Percentiles rank a stretch among this genome's conserved stretches.
Evolutionary conservation across 257 asterid genomes (phyloP).

Genomic region (Rubia yunnanensis): DNA sequence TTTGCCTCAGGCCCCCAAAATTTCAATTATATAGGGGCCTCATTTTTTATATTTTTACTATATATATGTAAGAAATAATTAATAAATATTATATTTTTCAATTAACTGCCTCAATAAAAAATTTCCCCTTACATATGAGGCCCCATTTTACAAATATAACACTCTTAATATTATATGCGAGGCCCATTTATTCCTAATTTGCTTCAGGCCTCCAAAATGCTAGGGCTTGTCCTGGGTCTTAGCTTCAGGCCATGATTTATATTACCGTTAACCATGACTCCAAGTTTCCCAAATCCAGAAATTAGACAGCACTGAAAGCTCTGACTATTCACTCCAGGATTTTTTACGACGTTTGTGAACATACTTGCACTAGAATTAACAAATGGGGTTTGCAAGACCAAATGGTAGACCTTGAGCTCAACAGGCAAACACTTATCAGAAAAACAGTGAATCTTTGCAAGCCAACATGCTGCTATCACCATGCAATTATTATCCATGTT

Average conservation of each 20-base stretch:
- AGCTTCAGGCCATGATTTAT: not conserved
- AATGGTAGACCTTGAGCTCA: not conserved
- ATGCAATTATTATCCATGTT: not conserved
- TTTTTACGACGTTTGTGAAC: not conserved
- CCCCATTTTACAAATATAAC: too few relatives aligned
- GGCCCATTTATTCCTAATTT: too few relatives aligned
- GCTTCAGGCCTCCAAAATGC: too few relatives aligned
- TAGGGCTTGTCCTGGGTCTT: too few relatives aligned
- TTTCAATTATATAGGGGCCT: too few relatives aligned
- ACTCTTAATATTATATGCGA: too few relatives aligned
- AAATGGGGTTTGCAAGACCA: not conserved
- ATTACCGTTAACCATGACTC: not conserved
- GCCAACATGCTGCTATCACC: not conserved
- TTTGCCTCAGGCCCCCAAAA: too few relatives aligned
- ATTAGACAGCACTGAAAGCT: not conserved
- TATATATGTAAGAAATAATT: too few relatives aligned
- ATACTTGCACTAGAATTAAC: not conserved
- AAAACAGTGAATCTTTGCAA: not conserved
- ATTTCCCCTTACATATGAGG: too few relatives aligned
- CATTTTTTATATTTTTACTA: too few relatives aligned
- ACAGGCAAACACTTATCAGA: not conserved
- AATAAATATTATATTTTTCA: too few relatives aligned
- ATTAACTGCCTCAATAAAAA: too few relatives aligned
- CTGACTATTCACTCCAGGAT: not conserved
- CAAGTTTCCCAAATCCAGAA: not conserved